phyloP scores from a whole-genome alignment of 192 early-diverging fungal species.

The Mortierella alpina region DNA sequence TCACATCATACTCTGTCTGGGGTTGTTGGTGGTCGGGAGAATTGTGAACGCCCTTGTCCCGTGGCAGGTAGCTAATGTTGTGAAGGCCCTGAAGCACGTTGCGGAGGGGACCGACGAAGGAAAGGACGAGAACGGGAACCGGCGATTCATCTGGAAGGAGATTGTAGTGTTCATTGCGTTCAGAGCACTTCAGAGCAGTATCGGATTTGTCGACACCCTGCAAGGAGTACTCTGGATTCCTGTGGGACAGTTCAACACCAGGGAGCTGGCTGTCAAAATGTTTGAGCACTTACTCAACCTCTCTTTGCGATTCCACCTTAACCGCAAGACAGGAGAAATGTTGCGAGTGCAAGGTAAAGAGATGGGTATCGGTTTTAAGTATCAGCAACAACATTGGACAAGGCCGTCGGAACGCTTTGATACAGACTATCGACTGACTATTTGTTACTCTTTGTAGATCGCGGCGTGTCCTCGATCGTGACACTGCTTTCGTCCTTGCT shows the following conservation, averaged over 20 bases:
- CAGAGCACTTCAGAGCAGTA: slow-evolving; percentile 60
- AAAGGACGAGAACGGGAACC: slow-evolving; percentile 47
- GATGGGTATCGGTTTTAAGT: background rate
- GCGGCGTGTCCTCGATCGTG: slow-evolving; percentile 76
- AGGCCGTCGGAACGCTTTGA: background rate
- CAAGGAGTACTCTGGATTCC: slow-evolving; percentile 90
- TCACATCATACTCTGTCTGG: slow-evolving; percentile 75
- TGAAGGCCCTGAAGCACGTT: slow-evolving; percentile 70
- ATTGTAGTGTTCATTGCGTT: slow-evolving; percentile 51
- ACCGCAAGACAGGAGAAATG: slow-evolving; percentile 95
- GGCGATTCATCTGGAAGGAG: slow-evolving; percentile 54
- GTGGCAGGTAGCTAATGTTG: slow-evolving; percentile 79
- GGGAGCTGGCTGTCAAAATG: slow-evolving; percentile 81
- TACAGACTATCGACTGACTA: background rate
- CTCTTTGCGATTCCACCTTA: slow-evolving; percentile 91
- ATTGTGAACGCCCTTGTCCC: slow-evolving; percentile 88
- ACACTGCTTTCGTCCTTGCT: slow-evolving; percentile 83
- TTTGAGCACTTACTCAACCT: slow-evolving; percentile 90
- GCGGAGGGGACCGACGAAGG: slow-evolving; percentile 30
- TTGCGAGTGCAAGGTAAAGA: slow-evolving; percentile 81
- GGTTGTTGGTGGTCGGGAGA: slow-evolving; percentile 69
- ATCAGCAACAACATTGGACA: background rate
- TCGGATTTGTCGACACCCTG: slow-evolving; percentile 74
- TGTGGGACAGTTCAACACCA: slow-evolving; percentile 73
- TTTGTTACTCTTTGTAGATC: slow-evolving; percentile 53